Conservation (phyloP, 2,329 filamentous ascomycete genomes). For the Apiospora arundinis region DNA sequence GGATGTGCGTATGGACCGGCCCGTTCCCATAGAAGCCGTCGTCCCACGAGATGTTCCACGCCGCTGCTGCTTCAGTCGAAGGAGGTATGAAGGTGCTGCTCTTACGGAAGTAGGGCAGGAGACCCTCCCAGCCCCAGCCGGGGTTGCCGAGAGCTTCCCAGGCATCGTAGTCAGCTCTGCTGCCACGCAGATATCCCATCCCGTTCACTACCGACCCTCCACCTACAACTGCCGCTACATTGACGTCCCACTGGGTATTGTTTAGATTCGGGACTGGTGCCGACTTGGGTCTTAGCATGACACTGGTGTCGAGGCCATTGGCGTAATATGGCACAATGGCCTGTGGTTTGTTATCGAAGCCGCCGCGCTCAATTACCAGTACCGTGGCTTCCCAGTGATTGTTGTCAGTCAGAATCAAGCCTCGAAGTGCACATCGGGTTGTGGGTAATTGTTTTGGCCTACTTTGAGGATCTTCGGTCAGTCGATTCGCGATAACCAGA, state of each 20-base stretch:
- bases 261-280: background rate
- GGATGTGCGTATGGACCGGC: background rate
- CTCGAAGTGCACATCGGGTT: background rate
- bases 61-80: background rate
- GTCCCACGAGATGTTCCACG: background rate
- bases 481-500: background rate
- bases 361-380: background rate
- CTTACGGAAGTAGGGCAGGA: slow-evolving; percentile 52
- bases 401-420: background rate
- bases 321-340: background rate
- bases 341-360: background rate
- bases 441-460: background rate
- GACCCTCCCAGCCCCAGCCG: slow-evolving; percentile 49
- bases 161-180: slow-evolving; percentile 46
- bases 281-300: background rate
- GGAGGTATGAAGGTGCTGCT: background rate
- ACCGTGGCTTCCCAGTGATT: background rate
- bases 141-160: slow-evolving; percentile 50
- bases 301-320: background rate
- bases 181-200: background rate
- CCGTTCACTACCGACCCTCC: slow-evolving; percentile 1
- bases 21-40: background rate
- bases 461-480: slow-evolving; percentile 5
- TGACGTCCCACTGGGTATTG: background rate
- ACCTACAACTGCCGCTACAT: background rate